These are phyloP conservation scores for Pyricularia sp. DNA, from an alignment of 2,329 filamentous ascomycete genomes.

Conservation along the genomic window DNA sequence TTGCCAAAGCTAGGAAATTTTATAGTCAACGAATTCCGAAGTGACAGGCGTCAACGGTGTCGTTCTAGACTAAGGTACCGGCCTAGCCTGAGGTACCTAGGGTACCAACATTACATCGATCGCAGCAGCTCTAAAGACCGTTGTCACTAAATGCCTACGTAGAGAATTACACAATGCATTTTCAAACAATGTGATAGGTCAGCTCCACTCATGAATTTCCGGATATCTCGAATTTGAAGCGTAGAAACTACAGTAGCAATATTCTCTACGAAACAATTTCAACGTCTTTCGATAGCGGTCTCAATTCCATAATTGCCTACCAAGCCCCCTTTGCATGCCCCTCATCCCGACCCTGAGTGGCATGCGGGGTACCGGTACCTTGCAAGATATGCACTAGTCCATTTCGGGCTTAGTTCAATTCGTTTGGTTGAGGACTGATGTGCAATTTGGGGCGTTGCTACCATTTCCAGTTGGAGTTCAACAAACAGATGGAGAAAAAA, in stretches of 20 bases:
- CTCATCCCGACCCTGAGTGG: background rate
- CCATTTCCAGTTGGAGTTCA: conserved; percentile 2
- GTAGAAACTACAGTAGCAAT: background rate
- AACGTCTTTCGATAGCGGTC: background rate
- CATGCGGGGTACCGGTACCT: conserved; percentile 5
- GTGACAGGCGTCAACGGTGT: background rate
- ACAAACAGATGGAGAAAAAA: conserved; percentile 4
- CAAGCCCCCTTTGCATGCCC: background rate
- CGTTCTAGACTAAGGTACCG: background rate
- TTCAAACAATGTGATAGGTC: background rate
- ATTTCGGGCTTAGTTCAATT: conserved; percentile 15
- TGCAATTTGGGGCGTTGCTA: conserved; percentile 2
- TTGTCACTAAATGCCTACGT: background rate
- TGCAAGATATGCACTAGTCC: background rate
- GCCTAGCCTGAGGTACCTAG: no score
- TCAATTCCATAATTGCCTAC: background rate
- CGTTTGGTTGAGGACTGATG: conserved; percentile 31
- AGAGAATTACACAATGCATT: background rate
- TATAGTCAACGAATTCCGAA: background rate
- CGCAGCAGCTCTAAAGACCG: no score
- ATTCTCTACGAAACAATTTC: background rate
- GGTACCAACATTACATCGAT: no score
- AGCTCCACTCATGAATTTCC: background rate
- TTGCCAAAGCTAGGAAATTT: background rate
- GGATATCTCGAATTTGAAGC: background rate